phyloP scores from a whole-genome alignment of 2,329 filamentous ascomycete species.

The Colletotrichum somersetense region DNA sequence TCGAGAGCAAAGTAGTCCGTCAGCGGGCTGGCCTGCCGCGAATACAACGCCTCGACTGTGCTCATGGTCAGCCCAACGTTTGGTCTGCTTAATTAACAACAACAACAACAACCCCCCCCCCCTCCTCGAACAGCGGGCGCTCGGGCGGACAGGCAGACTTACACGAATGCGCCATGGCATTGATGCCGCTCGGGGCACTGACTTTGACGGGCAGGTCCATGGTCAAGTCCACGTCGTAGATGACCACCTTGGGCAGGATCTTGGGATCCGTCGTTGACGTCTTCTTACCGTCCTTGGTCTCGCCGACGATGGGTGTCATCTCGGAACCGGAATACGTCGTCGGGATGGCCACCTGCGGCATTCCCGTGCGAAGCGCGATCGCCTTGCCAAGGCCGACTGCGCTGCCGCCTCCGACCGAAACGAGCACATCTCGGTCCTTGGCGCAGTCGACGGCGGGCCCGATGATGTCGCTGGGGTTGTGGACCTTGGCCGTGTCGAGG shows the following conservation, averaged over 20 bases:
- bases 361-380: slow-evolving; percentile 63
- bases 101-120: too few species aligned
- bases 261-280: slow-evolving; percentile 35
- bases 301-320: slow-evolving; percentile 61
- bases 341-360: slow-evolving; percentile 70
- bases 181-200: slow-evolving; percentile 38
- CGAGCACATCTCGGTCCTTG: slow-evolving; percentile 64
- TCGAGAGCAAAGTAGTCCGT: slow-evolving; percentile 36
- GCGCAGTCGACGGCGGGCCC: slow-evolving; percentile 48
- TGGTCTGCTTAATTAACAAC: background rate
- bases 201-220: slow-evolving; percentile 39
- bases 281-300: slow-evolving; percentile 41
- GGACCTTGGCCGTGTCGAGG: slow-evolving; percentile 51
- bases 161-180: slow-evolving; percentile 41
- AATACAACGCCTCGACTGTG: slow-evolving; percentile 38
- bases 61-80: background rate
- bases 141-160: background rate
- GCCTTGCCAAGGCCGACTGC: slow-evolving; percentile 71
- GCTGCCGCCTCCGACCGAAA: slow-evolving; percentile 73
- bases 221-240: slow-evolving; percentile 39
- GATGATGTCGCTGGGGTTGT: slow-evolving; percentile 47
- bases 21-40: slow-evolving; percentile 35
- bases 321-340: slow-evolving; percentile 72
- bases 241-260: slow-evolving; percentile 40
- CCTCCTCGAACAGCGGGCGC: too few species aligned